phyloP scores from a whole-genome alignment of 1,284 basidiomycete genomes.

The Ceratobasidium sp. region DNA sequence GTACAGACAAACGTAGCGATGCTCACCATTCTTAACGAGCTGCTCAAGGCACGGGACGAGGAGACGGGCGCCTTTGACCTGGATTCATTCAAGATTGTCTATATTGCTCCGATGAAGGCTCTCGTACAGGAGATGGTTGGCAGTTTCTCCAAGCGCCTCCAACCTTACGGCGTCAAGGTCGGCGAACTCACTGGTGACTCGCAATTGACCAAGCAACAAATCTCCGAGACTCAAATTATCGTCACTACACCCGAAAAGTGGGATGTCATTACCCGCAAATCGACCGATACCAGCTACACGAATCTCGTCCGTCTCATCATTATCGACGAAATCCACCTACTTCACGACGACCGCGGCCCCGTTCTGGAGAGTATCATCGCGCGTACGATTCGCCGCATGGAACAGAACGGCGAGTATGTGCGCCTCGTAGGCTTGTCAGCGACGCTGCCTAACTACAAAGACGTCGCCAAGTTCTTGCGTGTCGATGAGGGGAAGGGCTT shows the following conservation, averaged over 20 bases:
- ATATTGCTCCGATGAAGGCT: slow-evolving; percentile 99
- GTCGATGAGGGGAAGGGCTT: slow-evolving; percentile 93
- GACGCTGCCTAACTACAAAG: slow-evolving; percentile 97
- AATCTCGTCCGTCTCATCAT: slow-evolving; percentile 97
- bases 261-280: slow-evolving; percentile 99
- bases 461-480: slow-evolving; percentile 98
- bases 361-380: slow-evolving; percentile 95
- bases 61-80: slow-evolving; percentile 88
- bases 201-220: slow-evolving; percentile 98
- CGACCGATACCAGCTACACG: slow-evolving; percentile 96
- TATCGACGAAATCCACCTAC: slow-evolving; percentile 97
- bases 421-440: slow-evolving; percentile 96
- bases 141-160: slow-evolving; percentile 89
- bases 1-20: slow-evolving; percentile 96
- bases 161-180: slow-evolving; percentile 86
- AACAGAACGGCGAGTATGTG: slow-evolving; percentile 93
- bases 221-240: slow-evolving; percentile 97
- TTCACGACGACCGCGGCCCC: slow-evolving; percentile 98
- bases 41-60: slow-evolving; percentile 87
- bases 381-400: slow-evolving; percentile 93
- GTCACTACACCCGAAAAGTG: slow-evolving; percentile 99
- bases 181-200: slow-evolving; percentile 97
- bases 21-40: slow-evolving; percentile 90
- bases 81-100: slow-evolving; percentile 96
- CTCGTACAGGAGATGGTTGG: slow-evolving; percentile 98